These are phyloP conservation scores for Rhododendron mucronatum DNA, from an alignment of 148 eudicot genomes.

Conservation along the genomic window DNA sequence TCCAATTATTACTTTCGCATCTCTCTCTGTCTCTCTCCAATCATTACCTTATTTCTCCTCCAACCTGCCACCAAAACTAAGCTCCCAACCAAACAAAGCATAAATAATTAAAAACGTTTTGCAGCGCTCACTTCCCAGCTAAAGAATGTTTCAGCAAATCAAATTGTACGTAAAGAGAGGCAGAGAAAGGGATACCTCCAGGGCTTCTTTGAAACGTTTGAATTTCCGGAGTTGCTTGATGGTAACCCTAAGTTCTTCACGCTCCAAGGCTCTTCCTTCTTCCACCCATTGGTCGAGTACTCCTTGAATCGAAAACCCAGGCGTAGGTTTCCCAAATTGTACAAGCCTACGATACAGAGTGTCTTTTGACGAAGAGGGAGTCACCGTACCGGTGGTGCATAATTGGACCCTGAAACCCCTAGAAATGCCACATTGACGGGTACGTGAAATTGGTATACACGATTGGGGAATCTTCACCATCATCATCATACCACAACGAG, in stretches of 20 bases:
- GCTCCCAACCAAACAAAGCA: no score
- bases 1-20: no score
- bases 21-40: no score
- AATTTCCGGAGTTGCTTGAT: constrained; percentile 26
- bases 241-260: constrained; percentile 5
- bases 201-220: constrained; percentile 33
- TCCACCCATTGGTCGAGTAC: constrained; percentile 37
- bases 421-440: background rate
- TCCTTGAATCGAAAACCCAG: constrained; percentile 18
- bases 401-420: background rate
- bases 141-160: background rate
- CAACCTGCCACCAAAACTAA: no score
- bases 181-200: constrained; percentile 25
- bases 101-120: background rate
- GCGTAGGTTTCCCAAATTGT: constrained; percentile 22
- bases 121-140: background rate
- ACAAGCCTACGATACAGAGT: constrained; percentile 29
- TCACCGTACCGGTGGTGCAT: background rate
- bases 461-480: background rate
- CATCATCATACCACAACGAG: background rate
- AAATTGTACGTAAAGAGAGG: background rate
- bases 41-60: no score
- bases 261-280: constrained; percentile 23
- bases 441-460: background rate
- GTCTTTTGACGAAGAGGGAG: constrained; percentile 9